A percentile compares a stretch with the other conserved stretches of the same genome.
These are phyloP conservation scores for Fusarium illudens DNA, from an alignment of 2,329 filamentous ascomycete species.

Conservation along the genomic window DNA sequence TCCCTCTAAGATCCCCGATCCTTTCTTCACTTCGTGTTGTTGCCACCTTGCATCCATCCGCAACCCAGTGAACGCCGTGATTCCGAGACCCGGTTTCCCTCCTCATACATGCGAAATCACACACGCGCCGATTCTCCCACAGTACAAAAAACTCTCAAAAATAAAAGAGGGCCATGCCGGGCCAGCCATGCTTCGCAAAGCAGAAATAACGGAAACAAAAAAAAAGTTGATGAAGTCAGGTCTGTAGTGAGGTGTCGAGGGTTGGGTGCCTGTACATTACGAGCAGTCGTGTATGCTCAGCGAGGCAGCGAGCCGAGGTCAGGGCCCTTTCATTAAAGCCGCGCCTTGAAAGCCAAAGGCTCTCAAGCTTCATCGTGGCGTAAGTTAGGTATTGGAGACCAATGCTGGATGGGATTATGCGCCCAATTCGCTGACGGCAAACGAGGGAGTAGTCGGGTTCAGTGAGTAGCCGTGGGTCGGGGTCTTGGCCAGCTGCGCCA, in stretches of 20 bases:
- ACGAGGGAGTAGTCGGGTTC: constrained; percentile 50
- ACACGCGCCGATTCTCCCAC: constrained; percentile 38
- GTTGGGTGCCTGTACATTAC: background rate
- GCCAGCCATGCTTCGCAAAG: constrained; percentile 29
- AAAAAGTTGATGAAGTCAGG: constrained; percentile 11
- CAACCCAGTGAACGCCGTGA: constrained; percentile 27
- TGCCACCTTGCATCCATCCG: constrained; percentile 4
- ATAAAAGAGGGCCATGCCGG: constrained; percentile 24
- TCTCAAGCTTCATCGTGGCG: background rate
- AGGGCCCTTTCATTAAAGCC: background rate
- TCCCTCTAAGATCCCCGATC: constrained; percentile 1
- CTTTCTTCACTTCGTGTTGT: constrained; percentile 18
- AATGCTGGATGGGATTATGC: constrained; percentile 32
- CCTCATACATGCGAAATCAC: constrained; percentile 23
- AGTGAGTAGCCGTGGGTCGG: constrained; percentile 49
- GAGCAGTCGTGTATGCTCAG: background rate
- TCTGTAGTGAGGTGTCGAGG: constrained; percentile 1
- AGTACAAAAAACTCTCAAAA: constrained; percentile 10
- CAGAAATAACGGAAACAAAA: constrained; percentile 21
- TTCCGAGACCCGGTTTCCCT: constrained; percentile 11
- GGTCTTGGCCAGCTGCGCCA: constrained; percentile 53
- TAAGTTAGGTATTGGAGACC: background rate
- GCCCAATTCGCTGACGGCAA: constrained; percentile 50
- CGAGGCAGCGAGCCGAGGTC: background rate
- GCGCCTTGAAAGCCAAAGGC: background rate